Percentiles rank a stretch among this genome's conserved stretches.
phyloP scores from a whole-genome alignment of 2,329 filamentous ascomycete species.

The Celoporthe dispersa region DNA sequence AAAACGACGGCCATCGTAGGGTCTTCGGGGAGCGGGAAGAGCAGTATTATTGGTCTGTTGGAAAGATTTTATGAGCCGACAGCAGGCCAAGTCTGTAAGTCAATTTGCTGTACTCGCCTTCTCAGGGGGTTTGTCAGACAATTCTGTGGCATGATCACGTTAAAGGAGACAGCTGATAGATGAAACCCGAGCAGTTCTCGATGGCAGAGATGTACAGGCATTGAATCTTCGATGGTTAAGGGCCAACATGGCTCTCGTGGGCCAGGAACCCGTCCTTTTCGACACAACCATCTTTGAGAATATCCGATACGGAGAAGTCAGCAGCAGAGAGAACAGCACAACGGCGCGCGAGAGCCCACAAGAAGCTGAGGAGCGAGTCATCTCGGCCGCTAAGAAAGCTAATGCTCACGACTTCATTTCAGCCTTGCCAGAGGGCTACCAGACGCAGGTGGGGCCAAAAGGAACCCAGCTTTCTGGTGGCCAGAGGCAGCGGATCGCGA shows the following conservation, averaged over 20 bases:
- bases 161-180: no score
- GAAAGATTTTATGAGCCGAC: slow-evolving; percentile 56
- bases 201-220: no score
- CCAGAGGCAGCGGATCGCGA: slow-evolving; percentile 62
- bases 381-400: background rate
- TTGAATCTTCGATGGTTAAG: slow-evolving; percentile 38
- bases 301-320: slow-evolving; percentile 58
- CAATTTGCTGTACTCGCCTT: no score
- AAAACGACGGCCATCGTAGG: slow-evolving; percentile 38
- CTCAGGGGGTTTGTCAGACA: no score
- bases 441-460: slow-evolving; percentile 54
- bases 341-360: background rate
- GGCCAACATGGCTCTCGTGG: slow-evolving; percentile 38
- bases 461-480: slow-evolving; percentile 62
- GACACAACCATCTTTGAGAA: slow-evolving; percentile 53
- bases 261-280: slow-evolving; percentile 46
- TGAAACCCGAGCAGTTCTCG: no score
- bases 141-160: no score
- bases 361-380: background rate
- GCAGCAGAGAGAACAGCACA: no score
- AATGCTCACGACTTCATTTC: background rate
- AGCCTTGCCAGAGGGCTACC: background rate
- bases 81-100: slow-evolving; percentile 33
- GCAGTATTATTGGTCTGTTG: slow-evolving; percentile 51
- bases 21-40: slow-evolving; percentile 52